Percentiles rank a stretch among this genome's conserved stretches.
phyloP scores from a whole-genome alignment of 1,284 basidiomycete species.

The Ganoderma resinaceum region DNA sequence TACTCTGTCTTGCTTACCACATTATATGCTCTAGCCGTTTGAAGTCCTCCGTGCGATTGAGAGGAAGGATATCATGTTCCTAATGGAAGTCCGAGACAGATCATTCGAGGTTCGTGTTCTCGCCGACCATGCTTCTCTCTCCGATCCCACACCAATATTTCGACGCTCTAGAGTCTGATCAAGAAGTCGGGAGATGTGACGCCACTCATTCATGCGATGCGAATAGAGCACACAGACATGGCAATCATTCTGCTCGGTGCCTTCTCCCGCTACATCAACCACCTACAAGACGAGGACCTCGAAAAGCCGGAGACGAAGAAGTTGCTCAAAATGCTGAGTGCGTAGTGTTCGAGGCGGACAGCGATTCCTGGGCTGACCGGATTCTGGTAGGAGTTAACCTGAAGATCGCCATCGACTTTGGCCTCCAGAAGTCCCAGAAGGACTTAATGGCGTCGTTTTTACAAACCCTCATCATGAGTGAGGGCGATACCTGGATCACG shows the following conservation, averaged over 20 bases:
- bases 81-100: constrained; percentile 81
- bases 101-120: constrained; percentile 70
- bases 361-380: constrained; percentile 20
- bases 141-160: not conserved
- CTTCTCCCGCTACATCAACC: constrained; percentile 82
- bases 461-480: constrained; percentile 86
- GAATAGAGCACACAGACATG: constrained; percentile 77
- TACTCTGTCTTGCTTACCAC: not conserved
- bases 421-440: constrained; percentile 75
- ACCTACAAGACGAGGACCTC: constrained; percentile 76
- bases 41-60: constrained; percentile 81
- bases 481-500: constrained; percentile 82
- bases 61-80: constrained; percentile 71
- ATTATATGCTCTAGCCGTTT: constrained; percentile 57
- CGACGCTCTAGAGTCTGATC: constrained; percentile 64
- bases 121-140: not conserved
- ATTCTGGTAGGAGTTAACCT: constrained; percentile 69
- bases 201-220: constrained; percentile 82
- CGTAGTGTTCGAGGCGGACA: constrained; percentile 31
- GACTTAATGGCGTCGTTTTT: constrained; percentile 84
- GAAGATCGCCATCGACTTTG: constrained; percentile 84
- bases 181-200: constrained; percentile 77
- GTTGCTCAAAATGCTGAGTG: constrained; percentile 77
- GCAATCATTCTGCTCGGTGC: constrained; percentile 80
- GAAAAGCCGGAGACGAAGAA: constrained; percentile 66